Percentiles rank a stretch among this genome's conserved stretches.
Conservation (phyloP, 2,329 filamentous ascomycete genomes). For the Ophiocordyceps sinensis region DNA sequence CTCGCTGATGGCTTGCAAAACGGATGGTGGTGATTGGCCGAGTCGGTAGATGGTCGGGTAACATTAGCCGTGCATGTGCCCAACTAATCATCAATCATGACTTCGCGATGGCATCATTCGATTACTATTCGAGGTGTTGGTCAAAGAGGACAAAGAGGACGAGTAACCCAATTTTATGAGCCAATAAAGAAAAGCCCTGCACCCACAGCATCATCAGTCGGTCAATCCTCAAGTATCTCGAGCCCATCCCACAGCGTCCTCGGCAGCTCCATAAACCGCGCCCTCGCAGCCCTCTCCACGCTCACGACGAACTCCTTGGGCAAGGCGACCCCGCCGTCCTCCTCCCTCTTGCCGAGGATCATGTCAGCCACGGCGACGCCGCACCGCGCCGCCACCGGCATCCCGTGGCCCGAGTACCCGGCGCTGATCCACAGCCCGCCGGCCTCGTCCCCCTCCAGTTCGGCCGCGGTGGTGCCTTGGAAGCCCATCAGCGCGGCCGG, state of each 20-base stretch:
- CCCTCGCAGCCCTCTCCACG: slow-evolving; percentile 15
- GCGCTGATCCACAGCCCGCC: slow-evolving; percentile 47
- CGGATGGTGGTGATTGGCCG: slow-evolving; percentile 9
- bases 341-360: slow-evolving; percentile 27
- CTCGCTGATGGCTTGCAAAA: slow-evolving; percentile 11
- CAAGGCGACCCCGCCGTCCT: slow-evolving; percentile 22
- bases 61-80: not conserved
- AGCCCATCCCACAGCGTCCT: slow-evolving; percentile 2
- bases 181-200: too few species aligned
- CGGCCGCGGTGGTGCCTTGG: slow-evolving; percentile 3
- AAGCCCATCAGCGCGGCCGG: slow-evolving; percentile 34
- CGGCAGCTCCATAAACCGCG: slow-evolving; percentile 7
- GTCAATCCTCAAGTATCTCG: not conserved
- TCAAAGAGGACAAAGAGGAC: too few species aligned
- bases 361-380: slow-evolving; percentile 48
- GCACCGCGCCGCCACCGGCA: slow-evolving; percentile 57
- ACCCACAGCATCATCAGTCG: not conserved
- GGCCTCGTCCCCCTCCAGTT: slow-evolving; percentile 2
- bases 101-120: too few species aligned
- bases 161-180: too few species aligned
- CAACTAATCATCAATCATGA: not conserved
- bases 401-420: slow-evolving; percentile 62
- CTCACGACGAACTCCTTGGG: slow-evolving; percentile 27
- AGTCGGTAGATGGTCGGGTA: slow-evolving; percentile 6
- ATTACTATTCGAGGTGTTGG: too few species aligned